Evolutionary conservation across 352 stramenopile genomes (phyloP), one percentile per base, ranked within the genome.

Genomic region (Pythium pyrilobum): DNA sequence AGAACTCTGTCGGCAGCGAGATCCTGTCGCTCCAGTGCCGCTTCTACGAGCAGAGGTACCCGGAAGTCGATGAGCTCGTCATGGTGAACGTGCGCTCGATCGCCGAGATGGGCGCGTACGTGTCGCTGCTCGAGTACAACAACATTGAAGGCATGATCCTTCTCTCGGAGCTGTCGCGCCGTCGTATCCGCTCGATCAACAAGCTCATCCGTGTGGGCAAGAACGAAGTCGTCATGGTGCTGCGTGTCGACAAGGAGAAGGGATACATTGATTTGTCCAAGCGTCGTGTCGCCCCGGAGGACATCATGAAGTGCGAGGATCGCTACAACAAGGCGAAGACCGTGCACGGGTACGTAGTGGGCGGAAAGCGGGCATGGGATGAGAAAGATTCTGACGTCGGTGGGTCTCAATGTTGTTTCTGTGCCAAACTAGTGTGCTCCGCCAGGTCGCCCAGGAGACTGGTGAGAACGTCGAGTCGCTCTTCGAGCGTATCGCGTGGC

Each of bases 201-300:
- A 99, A 99, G 81, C 81, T 99, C 24, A 99, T 99, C 62, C 92
- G 97, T 29, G 97, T 99, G n/a, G 97, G 97, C 58, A 96, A 98
- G 62, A 99, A 99, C 69, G 97, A 99, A 78, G 96, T 99, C 43
- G 97, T 98, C 29, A 99, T 99, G 96, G 97, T 99, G 40, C 77
- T 99, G 37, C 92, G 97, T 82, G 97, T 99, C 10, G 97, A 99
- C 77, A 98, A 99, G 72, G 97, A 99, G 63, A 99, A 99, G 83
- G 94, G 97, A 23, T 99, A 99, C 83, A 99, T 99, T 69, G 97
- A 99, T 91, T 72, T 99, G 51, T 98, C 89, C 40, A 99, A 99
- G 76, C 92, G 97, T 45, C 92, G 97, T 53, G 97, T 99, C n/a
- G 97, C 89, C 32, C 95, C 96, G 1, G 97, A 99, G 71, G 97